Conservation (phyloP, 257 asterid genomes). For the Gentiana macrophylla region DNA sequence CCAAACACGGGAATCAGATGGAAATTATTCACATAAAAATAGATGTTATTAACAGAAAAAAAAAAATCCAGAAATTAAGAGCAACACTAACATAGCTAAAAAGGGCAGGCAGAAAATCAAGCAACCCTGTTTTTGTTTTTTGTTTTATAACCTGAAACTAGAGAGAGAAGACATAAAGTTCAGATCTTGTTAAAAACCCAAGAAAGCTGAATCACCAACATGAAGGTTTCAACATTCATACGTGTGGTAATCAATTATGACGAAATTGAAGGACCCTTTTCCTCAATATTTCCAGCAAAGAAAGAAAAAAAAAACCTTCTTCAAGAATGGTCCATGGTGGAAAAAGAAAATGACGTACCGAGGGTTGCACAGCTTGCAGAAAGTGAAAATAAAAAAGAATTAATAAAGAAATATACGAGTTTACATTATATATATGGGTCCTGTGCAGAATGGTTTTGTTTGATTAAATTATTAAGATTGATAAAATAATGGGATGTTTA, state of each 20-base stretch:
- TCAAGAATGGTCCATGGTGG: conserved; percentile 30
- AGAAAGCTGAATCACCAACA: conserved; percentile 15
- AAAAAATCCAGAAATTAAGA: neutral
- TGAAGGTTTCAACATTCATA: conserved; percentile 16
- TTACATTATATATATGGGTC: conserved; percentile 37
- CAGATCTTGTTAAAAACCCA: conserved; percentile 44
- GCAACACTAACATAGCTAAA: neutral
- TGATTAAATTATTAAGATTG: conserved; percentile 19
- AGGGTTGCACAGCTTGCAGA: conserved; percentile 14
- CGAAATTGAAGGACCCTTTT: conserved; percentile 16
- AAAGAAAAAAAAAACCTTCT: conserved; percentile 23
- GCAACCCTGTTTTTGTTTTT: conserved; percentile 15
- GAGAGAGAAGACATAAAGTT: conserved; percentile 20
- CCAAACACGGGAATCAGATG: no score
- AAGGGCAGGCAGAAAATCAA: neutral
- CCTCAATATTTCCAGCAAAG: conserved; percentile 13
- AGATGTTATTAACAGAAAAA: neutral
- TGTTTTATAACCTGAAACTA: conserved; percentile 14
- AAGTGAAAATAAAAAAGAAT: conserved; percentile 12
- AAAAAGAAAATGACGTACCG: conserved; percentile 9
- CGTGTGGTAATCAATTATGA: conserved; percentile 21
- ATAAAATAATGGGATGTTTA: neutral
- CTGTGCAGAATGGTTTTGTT: conserved; percentile 29
- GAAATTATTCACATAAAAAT: conserved; percentile 1
- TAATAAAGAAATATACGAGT: conserved; percentile 4